phyloP scores from a whole-genome alignment of 2,329 filamentous ascomycete species.

The Escovopsis sp. region DNA sequence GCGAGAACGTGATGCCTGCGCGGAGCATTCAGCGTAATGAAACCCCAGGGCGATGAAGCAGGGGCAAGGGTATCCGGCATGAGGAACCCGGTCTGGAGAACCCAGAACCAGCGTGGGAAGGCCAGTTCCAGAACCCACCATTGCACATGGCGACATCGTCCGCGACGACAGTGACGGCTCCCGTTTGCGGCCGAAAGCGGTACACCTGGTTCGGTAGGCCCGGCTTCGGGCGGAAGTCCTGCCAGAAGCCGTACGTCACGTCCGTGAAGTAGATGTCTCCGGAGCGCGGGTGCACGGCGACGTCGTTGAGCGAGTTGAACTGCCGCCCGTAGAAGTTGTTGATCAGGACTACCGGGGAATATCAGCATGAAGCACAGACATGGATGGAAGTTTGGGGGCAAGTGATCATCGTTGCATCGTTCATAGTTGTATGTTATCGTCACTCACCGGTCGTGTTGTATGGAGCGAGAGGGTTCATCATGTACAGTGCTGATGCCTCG shows the following conservation, averaged over 20 bases:
- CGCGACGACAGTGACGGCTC: constrained; percentile 37
- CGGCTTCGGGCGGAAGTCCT: constrained; percentile 39
- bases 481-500: constrained; percentile 10
- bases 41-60: no score
- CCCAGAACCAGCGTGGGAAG: no score
- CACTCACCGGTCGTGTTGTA: constrained; percentile 4
- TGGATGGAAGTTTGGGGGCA: no score
- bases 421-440: no score
- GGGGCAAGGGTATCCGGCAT: no score
- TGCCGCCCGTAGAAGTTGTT: constrained; percentile 26
- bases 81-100: no score
- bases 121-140: no score
- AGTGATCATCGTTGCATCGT: no score
- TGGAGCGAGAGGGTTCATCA: constrained; percentile 10
- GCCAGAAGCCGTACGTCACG: constrained; percentile 41
- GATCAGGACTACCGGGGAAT: constrained; percentile 12
- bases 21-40: no score
- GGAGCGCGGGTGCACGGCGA: constrained; percentile 34
- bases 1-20: constrained; percentile 30
- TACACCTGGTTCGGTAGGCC: constrained; percentile 44
- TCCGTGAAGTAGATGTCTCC: constrained; percentile 52
- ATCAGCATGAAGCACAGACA: background rate
- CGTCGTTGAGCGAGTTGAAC: constrained; percentile 35
- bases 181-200: constrained; percentile 33
- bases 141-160: constrained; percentile 32